phyloP scores from a whole-genome alignment of 2,329 filamentous ascomycete genomes.

The Paecilomyces dactylethromorphus region DNA sequence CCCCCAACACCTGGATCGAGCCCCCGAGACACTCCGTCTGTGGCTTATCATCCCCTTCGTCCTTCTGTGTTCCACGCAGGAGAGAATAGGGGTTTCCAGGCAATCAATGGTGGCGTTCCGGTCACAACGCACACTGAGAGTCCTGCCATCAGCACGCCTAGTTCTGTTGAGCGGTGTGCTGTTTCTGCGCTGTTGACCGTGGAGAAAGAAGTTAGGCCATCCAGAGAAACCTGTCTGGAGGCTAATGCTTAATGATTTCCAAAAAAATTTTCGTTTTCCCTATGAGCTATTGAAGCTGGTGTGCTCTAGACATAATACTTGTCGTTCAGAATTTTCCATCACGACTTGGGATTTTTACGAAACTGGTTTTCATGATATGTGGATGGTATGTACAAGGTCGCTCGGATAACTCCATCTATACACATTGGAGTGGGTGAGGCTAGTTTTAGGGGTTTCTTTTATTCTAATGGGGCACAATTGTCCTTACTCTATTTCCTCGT shows the following conservation, averaged over 20 bases:
- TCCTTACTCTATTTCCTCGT: not conserved
- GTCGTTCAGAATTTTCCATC: not conserved
- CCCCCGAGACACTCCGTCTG: conserved; percentile 9
- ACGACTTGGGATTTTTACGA: not conserved
- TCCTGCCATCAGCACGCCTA: conserved; percentile 3
- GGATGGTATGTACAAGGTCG: not conserved
- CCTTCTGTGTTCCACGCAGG: not conserved
- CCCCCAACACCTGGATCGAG: conserved; percentile 16
- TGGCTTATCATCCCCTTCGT: conserved; percentile 5
- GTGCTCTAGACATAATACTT: not conserved
- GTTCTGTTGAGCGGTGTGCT: conserved; percentile 14
- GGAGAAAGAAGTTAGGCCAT: conserved; percentile 12
- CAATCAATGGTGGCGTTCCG: conserved; percentile 8
- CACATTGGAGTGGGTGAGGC: not conserved
- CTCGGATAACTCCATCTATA: not conserved
- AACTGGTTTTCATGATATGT: not conserved
- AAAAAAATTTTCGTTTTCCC: not conserved
- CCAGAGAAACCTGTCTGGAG: not conserved
- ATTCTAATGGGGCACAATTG: not conserved
- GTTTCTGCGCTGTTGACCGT: conserved; percentile 16
- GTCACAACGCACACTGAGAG: not conserved
- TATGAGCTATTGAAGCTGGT: not conserved
- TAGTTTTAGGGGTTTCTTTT: not conserved
- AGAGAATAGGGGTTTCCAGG: conserved; percentile 9
- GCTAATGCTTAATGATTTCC: not conserved